These are phyloP conservation scores for Malbranchea cinnamomea DNA, from an alignment of 2,329 filamentous ascomycete genomes.

Conservation along the genomic window DNA sequence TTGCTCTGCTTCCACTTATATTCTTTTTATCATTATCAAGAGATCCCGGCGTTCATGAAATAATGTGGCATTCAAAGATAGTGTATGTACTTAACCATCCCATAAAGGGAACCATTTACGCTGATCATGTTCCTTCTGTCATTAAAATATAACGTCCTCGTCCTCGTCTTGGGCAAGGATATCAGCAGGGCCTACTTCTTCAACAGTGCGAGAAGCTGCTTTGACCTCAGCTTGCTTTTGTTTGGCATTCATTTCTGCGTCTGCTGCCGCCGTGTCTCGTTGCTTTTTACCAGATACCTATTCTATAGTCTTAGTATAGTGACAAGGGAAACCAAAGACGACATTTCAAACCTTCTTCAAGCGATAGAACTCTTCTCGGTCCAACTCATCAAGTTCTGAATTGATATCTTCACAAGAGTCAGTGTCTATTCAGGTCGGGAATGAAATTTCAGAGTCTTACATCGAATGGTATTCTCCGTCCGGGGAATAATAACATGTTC, in stretches of 20 bases:
- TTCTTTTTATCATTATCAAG: constrained; percentile 5
- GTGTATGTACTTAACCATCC: too few relatives aligned
- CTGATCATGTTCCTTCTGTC: too few relatives aligned
- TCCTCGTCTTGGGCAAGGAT: constrained; percentile 58
- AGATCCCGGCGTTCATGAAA: too few relatives aligned
- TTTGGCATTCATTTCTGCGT: constrained; percentile 62
- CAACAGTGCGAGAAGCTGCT: background rate
- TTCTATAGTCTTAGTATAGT: background rate
- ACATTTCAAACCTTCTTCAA: constrained; percentile 58
- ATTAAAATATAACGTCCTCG: constrained; percentile 67
- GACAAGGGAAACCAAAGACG: background rate
- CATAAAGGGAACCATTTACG: too few relatives aligned
- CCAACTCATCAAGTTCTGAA: constrained; percentile 91
- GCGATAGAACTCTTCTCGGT: constrained; percentile 94
- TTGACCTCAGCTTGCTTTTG: constrained; percentile 33
- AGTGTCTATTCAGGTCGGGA: constrained; percentile 5
- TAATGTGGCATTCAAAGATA: too few relatives aligned
- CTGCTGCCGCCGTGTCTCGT: constrained; percentile 54
- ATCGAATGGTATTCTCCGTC: constrained; percentile 99
- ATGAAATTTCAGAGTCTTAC: constrained; percentile 28
- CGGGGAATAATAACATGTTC: constrained; percentile 75
- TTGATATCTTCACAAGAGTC: constrained; percentile 64
- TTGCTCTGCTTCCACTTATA: constrained; percentile 11
- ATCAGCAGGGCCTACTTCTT: constrained; percentile 29
- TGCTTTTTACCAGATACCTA: constrained; percentile 68